Percentiles rank a stretch among this genome's conserved stretches.
Conservation (phyloP, 2,329 filamentous ascomycete genomes). For the Penicillium rolfsii region DNA sequence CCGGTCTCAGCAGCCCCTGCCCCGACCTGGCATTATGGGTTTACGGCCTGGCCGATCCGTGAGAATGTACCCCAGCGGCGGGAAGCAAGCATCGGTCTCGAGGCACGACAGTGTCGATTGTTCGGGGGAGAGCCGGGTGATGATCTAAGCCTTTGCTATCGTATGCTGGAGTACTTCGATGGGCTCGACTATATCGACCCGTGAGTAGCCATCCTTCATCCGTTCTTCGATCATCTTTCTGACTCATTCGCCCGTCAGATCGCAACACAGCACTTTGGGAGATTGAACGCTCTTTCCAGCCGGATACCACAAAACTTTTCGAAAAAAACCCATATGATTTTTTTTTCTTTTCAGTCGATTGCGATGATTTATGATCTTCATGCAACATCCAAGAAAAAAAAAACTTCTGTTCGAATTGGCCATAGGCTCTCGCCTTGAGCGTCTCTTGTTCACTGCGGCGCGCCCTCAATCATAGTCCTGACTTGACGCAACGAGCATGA, state of each 20-base stretch:
- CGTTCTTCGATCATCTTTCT: constrained; percentile 13
- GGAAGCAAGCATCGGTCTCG: constrained; percentile 30
- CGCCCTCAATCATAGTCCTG: constrained; percentile 22
- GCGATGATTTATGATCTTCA: constrained; percentile 27
- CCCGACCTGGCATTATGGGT: constrained; percentile 49
- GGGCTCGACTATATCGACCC: constrained; percentile 53
- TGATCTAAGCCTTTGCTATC: constrained; percentile 50
- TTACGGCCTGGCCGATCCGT: constrained; percentile 45
- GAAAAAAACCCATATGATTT: constrained; percentile 19
- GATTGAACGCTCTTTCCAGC: constrained; percentile 28
- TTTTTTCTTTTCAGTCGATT: constrained; percentile 20
- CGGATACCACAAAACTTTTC: constrained; percentile 8
- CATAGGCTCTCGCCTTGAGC: constrained; percentile 12
- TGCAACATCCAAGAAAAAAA: constrained; percentile 20
- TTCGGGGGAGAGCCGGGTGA: constrained; percentile 52
- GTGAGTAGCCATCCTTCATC: constrained; percentile 33
- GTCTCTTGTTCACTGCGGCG: constrained; percentile 17
- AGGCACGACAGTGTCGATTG: constrained; percentile 49
- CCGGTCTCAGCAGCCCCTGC: constrained; percentile 36
- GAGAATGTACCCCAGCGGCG: constrained; percentile 35
- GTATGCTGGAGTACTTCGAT: constrained; percentile 55
- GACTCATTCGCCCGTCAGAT: constrained; percentile 20
- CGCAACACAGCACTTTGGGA: constrained; percentile 31
- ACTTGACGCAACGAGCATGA: constrained; percentile 15
- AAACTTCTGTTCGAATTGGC: constrained; percentile 18